Percentiles rank a stretch among this genome's conserved stretches.
These are phyloP conservation scores for Neonectria punicea DNA, from an alignment of 2,329 filamentous ascomycete genomes.

Conservation along the genomic window DNA sequence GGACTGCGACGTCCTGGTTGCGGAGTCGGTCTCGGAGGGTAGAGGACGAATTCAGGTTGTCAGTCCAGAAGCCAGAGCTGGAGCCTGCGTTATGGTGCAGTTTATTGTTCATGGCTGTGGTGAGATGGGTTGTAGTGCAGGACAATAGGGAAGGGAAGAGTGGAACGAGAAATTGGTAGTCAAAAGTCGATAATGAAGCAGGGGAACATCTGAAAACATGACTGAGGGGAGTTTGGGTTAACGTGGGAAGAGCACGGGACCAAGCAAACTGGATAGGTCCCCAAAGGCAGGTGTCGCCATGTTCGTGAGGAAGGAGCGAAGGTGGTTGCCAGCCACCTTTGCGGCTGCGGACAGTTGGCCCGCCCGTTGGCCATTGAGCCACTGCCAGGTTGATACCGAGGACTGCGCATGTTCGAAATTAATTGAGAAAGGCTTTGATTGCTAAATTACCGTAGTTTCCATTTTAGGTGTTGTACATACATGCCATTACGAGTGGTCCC, in stretches of 20 bases:
- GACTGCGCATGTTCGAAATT: not conserved
- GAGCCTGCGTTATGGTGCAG: constrained; percentile 9
- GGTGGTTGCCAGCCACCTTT: not conserved
- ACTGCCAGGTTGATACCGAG: not conserved
- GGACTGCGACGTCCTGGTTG: constrained; percentile 31
- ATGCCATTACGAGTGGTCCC: not conserved
- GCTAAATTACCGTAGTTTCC: not conserved
- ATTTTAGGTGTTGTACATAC: constrained; percentile 3
- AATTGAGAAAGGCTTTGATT: not conserved
- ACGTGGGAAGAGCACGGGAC: not conserved
- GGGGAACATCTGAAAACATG: not conserved
- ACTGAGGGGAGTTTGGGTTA: not conserved
- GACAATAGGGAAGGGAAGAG: not conserved
- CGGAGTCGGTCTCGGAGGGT: constrained; percentile 45
- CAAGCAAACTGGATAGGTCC: not conserved
- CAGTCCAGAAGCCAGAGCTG: constrained; percentile 15
- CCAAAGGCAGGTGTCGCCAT: not conserved
- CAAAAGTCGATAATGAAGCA: not conserved
- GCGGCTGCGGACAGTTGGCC: not conserved
- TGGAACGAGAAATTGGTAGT: not conserved
- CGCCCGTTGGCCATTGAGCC: not conserved
- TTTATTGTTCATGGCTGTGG: not conserved
- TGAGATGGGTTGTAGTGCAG: not conserved
- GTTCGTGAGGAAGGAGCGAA: not conserved
- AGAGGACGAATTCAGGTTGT: constrained; percentile 31